These are phyloP conservation scores for Candida pseudoviswanathii DNA, from an alignment of 1,139 yeast species.

Conservation along the genomic window DNA sequence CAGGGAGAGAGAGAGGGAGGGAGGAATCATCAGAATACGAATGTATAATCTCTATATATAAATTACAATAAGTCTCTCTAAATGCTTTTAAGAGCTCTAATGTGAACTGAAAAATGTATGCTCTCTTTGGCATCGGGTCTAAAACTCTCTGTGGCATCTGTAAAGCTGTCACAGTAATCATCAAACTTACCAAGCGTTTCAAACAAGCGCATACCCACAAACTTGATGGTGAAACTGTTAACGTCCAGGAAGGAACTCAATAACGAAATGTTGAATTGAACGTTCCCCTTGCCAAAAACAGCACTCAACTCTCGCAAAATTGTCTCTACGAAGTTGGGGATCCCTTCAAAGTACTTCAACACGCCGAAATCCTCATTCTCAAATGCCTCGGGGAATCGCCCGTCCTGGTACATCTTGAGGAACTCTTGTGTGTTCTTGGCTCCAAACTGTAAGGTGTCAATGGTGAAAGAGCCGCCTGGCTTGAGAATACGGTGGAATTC, in stretches of 20 bases:
- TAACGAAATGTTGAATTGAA: slow-evolving; percentile 33
- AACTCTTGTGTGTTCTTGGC: slow-evolving; percentile 17
- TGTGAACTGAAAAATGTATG: slow-evolving; percentile 25
- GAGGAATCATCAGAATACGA: neutral
- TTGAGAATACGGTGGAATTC: slow-evolving; percentile 42
- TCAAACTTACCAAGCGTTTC: slow-evolving; percentile 40
- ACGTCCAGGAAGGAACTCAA: slow-evolving; percentile 36
- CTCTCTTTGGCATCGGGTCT: slow-evolving; percentile 13
- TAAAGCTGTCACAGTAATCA: slow-evolving; percentile 28
- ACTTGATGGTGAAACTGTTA: slow-evolving; percentile 33
- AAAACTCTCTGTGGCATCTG: slow-evolving; percentile 17
- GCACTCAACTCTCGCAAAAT: slow-evolving; percentile 25
- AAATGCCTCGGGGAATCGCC: slow-evolving; percentile 17
- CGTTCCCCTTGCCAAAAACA: slow-evolving; percentile 39
- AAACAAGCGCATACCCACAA: slow-evolving; percentile 31
- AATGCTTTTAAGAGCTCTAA: slow-evolving; percentile 12
- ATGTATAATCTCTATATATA: neutral
- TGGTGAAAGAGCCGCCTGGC: slow-evolving; percentile 38
- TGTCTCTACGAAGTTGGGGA: slow-evolving; percentile 29
- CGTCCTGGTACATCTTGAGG: slow-evolving; percentile 13
- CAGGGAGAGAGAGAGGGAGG: neutral
- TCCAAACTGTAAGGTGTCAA: slow-evolving; percentile 32
- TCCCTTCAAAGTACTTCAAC: slow-evolving; percentile 22
- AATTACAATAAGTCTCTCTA: neutral
- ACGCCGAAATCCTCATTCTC: slow-evolving; percentile 24